phyloP scores from a whole-genome alignment of 148 eudicot species.

The Rhododendron simsii region DNA sequence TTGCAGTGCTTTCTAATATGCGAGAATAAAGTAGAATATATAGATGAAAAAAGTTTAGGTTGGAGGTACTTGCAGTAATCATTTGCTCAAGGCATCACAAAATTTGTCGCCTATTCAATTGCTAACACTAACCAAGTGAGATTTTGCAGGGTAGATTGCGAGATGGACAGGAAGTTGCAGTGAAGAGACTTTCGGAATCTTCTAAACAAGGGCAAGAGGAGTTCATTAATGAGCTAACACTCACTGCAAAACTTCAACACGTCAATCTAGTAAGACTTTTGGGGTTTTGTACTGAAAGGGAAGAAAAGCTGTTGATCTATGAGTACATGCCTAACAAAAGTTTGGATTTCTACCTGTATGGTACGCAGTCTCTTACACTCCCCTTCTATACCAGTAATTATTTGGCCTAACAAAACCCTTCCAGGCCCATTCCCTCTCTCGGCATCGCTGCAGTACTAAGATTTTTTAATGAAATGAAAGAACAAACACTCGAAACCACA shows the following conservation, averaged over 20 bases:
- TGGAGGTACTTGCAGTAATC: neutral
- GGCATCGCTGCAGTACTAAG: neutral
- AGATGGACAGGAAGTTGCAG: slow-evolving; percentile 37
- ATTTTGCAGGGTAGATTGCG: slow-evolving; percentile 31
- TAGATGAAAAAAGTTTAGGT: neutral
- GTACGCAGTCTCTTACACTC: slow-evolving; percentile 10
- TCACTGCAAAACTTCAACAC: slow-evolving; percentile 44
- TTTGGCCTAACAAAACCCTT: neutral
- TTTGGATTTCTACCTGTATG: slow-evolving; percentile 39
- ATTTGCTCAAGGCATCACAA: neutral
- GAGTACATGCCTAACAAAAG: slow-evolving; percentile 43
- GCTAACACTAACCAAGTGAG: neutral
- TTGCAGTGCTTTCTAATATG: neutral
- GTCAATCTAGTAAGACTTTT: slow-evolving; percentile 35
- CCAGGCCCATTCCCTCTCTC: neutral
- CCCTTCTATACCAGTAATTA: neutral
- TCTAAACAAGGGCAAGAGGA: slow-evolving; percentile 41
- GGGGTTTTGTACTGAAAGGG: slow-evolving; percentile 37
- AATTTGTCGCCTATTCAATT: neutral
- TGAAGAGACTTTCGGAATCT: slow-evolving; percentile 35
- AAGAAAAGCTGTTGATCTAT: slow-evolving; percentile 42
- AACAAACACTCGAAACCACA: neutral
- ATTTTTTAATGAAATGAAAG: neutral
- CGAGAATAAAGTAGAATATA: neutral
- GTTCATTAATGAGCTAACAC: slow-evolving; percentile 40